Evolutionary conservation across 371 early-diverging fungal species (phyloP).

Genomic region (Rhizopus delemar): DNA sequence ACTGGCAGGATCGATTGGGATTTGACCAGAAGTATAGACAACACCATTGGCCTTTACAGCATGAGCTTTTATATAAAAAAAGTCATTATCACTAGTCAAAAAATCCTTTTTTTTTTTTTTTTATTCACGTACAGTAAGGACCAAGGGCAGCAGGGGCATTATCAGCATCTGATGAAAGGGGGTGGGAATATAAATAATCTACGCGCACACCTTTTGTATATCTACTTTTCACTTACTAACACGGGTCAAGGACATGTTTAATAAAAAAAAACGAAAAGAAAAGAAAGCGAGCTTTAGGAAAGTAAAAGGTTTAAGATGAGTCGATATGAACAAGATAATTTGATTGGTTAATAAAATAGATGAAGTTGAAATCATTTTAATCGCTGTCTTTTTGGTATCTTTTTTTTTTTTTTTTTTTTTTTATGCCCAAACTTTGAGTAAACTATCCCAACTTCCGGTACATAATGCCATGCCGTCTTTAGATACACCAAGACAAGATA

Average conservation of each 20-base stretch:
- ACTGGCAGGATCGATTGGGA: constrained; percentile 67
- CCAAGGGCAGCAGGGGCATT: constrained; percentile 30
- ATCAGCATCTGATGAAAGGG: constrained; percentile 9
- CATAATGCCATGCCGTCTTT: constrained; percentile 96
- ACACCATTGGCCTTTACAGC: constrained; percentile 85
- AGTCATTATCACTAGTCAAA: background rate
- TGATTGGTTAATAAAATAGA: background rate
- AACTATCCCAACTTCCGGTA: constrained; percentile 96
- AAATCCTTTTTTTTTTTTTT: background rate
- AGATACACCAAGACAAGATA: constrained; percentile 93
- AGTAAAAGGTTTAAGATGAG: no score
- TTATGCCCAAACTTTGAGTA: constrained; percentile 73
- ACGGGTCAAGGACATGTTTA: constrained; percentile 21
- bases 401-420: background rate
- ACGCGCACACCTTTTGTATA: background rate
- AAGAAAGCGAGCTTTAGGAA: background rate
- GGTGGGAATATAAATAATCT: background rate
- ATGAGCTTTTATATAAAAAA: constrained; percentile 54
- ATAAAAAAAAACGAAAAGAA: constrained; percentile 4
- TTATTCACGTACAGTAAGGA: constrained; percentile 24
- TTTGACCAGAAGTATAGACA: constrained; percentile 83
- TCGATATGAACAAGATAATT: background rate
- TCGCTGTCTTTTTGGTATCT: no score
- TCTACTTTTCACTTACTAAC: constrained; percentile 11
- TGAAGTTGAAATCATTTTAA: background rate